Base-by-base conservation (phyloP, 106 monocot species). In the Apostasia ramifera region DNA sequence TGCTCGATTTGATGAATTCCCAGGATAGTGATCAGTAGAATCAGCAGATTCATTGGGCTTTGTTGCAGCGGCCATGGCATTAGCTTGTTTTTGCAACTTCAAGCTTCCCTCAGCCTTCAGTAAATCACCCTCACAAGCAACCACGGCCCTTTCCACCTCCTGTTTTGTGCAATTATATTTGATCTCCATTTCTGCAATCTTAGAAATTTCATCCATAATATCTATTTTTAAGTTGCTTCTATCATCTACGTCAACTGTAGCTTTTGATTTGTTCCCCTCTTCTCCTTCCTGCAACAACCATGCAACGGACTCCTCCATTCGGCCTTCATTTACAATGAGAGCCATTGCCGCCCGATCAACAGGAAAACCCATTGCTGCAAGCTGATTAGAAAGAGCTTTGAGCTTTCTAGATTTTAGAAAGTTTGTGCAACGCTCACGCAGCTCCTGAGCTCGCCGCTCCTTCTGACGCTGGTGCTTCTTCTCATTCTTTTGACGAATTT, bases 401-500 rank as follows among this genome's bases (percentile, higher is more conserved):
- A 97, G 76, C 66, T 92, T 97, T 53, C 95, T 82, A 0, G 95
- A 92, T 78, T 81, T 97, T 47, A 92, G 81, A 37, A 79, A 86
- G 26, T 82, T 74, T 14, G 56, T 82, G 56, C 95, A 92, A 8
- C 81, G 80, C 66, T 84, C 86, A 58, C 87, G 89, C 47, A 97
- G 68, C 49, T 97, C 92, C 63, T 87, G 92, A 2, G 92, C 86
- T 2, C 95, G 86, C 68, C 67, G 78, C 78, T 92, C 92, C 72
- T 67, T 84, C 59, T 97, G 95, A 4, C 92, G 77, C 70, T 92
- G 95, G 63, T 97, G 95, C 67, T 97, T 97, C 75, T 64, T 89
- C 78, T 97, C 95, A 66, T 97, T 97, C 79, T 89, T 89, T 63
- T 89, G 95, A 6, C 95, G 75, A 47, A 85, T 89, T 76, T 92